Conservation (phyloP, 78 protist genomes). For the Dictyostelium firmibasis region DNA sequence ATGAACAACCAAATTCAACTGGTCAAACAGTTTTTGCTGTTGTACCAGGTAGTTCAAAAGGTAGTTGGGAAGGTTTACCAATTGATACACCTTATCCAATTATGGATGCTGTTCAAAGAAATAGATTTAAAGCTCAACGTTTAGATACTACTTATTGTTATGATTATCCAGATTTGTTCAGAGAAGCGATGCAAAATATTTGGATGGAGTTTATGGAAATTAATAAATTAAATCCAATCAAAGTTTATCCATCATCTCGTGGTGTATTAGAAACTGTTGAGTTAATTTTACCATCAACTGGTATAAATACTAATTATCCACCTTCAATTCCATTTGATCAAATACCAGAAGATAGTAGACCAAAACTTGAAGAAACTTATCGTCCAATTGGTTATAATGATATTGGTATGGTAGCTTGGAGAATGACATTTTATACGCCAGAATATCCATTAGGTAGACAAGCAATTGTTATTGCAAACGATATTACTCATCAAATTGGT, state of each 20-base stretch:
- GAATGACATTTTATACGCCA: conserved; percentile 87
- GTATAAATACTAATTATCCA: neutral
- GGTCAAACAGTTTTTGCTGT: conserved; percentile 38
- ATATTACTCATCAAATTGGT: conserved; percentile 96
- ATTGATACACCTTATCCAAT: conserved; percentile 87
- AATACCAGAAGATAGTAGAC: conserved; percentile 24
- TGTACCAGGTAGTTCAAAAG: conserved; percentile 70
- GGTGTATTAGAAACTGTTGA: conserved; percentile 62
- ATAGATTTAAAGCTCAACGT: conserved; percentile 88
- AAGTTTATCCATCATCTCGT: conserved; percentile 28
- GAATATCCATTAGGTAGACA: conserved; percentile 94
- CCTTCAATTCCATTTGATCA: conserved; percentile 43
- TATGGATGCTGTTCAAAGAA: conserved; percentile 63
- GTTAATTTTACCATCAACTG: conserved; percentile 23
- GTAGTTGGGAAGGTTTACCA: conserved; percentile 79
- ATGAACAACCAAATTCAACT: conserved; percentile 52
- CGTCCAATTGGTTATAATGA: conserved; percentile 71
- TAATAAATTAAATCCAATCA: conserved; percentile 15
- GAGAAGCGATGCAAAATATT: conserved; percentile 76
- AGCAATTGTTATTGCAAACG: conserved; percentile 95
- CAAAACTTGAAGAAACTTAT: conserved; percentile 69
- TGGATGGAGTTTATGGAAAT: conserved; percentile 81
- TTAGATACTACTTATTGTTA: conserved; percentile 93
- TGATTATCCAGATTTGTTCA: conserved; percentile 94
- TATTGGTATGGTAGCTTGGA: conserved; percentile 97